Evolutionary conservation across 495 filamentous ascomycete genomes (phyloP).

Genomic region (Tuber indicum): DNA sequence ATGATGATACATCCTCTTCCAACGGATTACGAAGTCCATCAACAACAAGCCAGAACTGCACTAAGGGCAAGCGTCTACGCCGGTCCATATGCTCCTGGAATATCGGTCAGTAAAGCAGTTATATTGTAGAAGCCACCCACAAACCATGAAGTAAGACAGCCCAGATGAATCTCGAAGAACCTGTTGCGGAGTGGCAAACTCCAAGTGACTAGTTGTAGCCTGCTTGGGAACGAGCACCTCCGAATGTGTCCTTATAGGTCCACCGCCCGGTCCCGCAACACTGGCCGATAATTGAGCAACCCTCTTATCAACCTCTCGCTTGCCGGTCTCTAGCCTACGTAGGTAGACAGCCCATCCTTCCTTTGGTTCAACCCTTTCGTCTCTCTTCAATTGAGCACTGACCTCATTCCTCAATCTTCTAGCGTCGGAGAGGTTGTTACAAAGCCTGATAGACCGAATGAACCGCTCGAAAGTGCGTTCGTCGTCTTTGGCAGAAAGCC

Average conservation of each 20-base stretch:
- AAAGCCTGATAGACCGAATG: conserved; percentile 78
- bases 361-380: conserved; percentile 66
- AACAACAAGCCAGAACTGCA: conserved; percentile 98
- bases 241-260: conserved; percentile 37
- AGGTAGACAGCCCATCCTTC: conserved; percentile 68
- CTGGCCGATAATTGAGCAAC: conserved; percentile 73
- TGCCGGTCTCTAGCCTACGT: conserved; percentile 82
- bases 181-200: conserved; percentile 69
- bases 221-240: conserved; percentile 37
- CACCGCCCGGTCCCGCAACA: conserved; percentile 20
- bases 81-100: conserved; percentile 86
- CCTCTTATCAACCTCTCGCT: conserved; percentile 80
- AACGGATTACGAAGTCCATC: conserved; percentile 95
- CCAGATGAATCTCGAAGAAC: conserved; percentile 81
- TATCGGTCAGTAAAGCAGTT: conserved; percentile 7
- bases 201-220: conserved; percentile 52
- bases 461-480: conserved; percentile 92
- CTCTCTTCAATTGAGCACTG: conserved; percentile 82
- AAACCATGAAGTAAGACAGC: conserved; percentile 86
- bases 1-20: conserved; percentile 64
- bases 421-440: conserved; percentile 89
- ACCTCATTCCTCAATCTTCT: conserved; percentile 85
- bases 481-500: conserved; percentile 59
- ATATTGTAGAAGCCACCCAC: neutral
- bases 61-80: conserved; percentile 72